Base-by-base conservation (phyloP, 2,329 filamentous ascomycete genomes). In the Arthrobotrys pseudoclavata region DNA sequence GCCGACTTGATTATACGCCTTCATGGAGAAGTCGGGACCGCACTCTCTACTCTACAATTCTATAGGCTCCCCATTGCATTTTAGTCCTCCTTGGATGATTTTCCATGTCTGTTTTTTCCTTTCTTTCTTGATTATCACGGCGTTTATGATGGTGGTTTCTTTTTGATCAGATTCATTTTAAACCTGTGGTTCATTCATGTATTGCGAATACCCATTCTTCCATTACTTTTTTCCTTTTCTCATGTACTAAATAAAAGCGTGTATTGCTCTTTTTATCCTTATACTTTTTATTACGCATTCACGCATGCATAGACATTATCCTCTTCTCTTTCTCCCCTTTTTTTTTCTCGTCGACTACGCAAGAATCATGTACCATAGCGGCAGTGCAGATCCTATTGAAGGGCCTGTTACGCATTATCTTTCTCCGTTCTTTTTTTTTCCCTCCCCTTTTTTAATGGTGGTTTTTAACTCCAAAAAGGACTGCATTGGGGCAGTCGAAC, bases 201-300 rank as follows among this genome's bases (percentile, higher is more conserved):
- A 37, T 47, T 47, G 57, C 34, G 40, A 47, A 62, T 42, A 68
- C 48, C 29, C 29, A 34, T 37, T 24, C 15, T 24, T 34, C n/a
- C 15, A n/a, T 15, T 29, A 29, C 6, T 29, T 9, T 26, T 40
- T 53, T 29, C 24, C 6, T 26, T 48, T 62, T 45, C 31, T 52
- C 60, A 52, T 60, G 20, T 55, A 69, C n/a, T 69, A 60, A 42
- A 60, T 34, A 60, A 60, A 60, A 60, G 55, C 34, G 55, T 60
- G 34, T 66, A 47, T 37, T 24, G 24, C 13, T 22, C n/a, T 48
- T 40, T 34, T 64, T 20, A 22, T 64, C 15, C n/a, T n/a, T 20
- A 29, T 15, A 2, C 42, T 5, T 45, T 55, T 34, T 63, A 5
- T 29, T 26, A 13, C 34, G 18, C 40, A 47, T 20, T 45, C 42